Conservation (phyloP, 2,329 filamentous ascomycete genomes). For the Lachnellula suecica region DNA sequence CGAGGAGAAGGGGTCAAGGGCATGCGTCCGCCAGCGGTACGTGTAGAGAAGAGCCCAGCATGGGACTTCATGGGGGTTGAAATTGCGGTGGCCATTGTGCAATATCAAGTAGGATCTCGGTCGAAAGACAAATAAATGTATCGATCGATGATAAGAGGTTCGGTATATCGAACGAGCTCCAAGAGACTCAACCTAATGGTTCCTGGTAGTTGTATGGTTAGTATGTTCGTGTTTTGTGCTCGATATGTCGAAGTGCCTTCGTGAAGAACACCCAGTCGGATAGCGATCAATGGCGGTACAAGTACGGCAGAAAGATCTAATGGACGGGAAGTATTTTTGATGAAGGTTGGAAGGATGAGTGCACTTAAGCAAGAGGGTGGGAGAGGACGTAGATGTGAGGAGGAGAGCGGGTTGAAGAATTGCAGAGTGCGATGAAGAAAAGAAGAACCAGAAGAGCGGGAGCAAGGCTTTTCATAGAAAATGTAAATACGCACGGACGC, state of each 20-base stretch:
- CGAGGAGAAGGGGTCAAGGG: slow-evolving; percentile 90
- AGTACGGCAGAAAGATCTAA: slow-evolving; percentile 48
- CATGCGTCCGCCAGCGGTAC: slow-evolving; percentile 91
- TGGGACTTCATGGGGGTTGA: slow-evolving; percentile 95
- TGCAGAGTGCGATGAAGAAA: slow-evolving; percentile 30
- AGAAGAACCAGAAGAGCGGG: slow-evolving; percentile 17
- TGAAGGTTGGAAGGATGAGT: slow-evolving; percentile 26
- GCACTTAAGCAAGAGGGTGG: slow-evolving; percentile 23
- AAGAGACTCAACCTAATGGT: slow-evolving; percentile 60
- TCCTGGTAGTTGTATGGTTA: slow-evolving; percentile 50
- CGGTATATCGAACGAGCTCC: slow-evolving; percentile 49
- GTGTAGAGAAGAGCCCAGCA: slow-evolving; percentile 85
- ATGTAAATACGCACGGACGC: background rate
- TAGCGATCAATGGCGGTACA: slow-evolving; percentile 45
- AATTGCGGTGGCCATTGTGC: slow-evolving; percentile 79
- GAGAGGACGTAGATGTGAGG: slow-evolving; percentile 31
- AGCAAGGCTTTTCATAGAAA: slow-evolving; percentile 13
- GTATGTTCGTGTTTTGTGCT: slow-evolving; percentile 45
- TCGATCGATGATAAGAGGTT: slow-evolving; percentile 40
- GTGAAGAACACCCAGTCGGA: slow-evolving; percentile 46
- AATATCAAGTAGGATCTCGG: slow-evolving; percentile 40
- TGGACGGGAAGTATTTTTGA: slow-evolving; percentile 33
- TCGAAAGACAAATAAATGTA: slow-evolving; percentile 50
- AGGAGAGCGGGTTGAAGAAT: slow-evolving; percentile 30
- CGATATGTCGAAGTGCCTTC: slow-evolving; percentile 48